Evolutionary conservation across 2,329 filamentous ascomycete species (phyloP).

Genomic region (Clarireedia hainanense): DNA sequence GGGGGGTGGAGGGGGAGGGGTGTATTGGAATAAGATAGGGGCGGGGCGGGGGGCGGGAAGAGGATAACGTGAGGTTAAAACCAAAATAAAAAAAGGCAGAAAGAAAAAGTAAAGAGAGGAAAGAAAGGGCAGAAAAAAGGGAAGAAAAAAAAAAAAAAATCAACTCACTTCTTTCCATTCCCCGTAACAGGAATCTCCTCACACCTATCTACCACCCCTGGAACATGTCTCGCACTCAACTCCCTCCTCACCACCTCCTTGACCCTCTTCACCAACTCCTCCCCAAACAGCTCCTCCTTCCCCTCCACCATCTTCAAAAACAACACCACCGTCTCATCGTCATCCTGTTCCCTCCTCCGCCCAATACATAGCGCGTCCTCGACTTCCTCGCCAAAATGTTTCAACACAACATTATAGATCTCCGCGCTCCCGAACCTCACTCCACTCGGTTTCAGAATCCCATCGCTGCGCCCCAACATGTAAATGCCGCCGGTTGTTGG

Average conservation of each 20-base stretch:
- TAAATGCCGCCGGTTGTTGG: constrained; percentile 66
- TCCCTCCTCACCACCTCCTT: constrained; percentile 64
- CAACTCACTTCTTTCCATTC: constrained; percentile 85
- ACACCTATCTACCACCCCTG: constrained; percentile 72
- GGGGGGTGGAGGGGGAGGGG: background rate
- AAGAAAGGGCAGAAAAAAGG: background rate
- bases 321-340: constrained; percentile 53
- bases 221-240: constrained; percentile 83
- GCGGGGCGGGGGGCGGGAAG: background rate
- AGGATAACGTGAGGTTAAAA: background rate
- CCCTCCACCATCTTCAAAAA: constrained; percentile 67
- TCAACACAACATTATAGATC: constrained; percentile 89
- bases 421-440: constrained; percentile 90
- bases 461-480: constrained; percentile 90
- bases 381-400: constrained; percentile 70
- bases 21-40: background rate
- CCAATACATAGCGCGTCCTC: constrained; percentile 87
- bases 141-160: background rate
- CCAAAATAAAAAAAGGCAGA: background rate
- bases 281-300: constrained; percentile 37
- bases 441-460: constrained; percentile 84
- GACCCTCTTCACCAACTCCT: constrained; percentile 55
- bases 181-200: constrained; percentile 76
- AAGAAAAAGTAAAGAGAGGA: background rate
- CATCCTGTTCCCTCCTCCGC: constrained; percentile 44